A percentile compares a stretch with the other conserved stretches of the same genome.
These are phyloP conservation scores for Thermothelomyces thermophilus DNA, from an alignment of 2,329 filamentous ascomycete genomes.

Conservation along the genomic window DNA sequence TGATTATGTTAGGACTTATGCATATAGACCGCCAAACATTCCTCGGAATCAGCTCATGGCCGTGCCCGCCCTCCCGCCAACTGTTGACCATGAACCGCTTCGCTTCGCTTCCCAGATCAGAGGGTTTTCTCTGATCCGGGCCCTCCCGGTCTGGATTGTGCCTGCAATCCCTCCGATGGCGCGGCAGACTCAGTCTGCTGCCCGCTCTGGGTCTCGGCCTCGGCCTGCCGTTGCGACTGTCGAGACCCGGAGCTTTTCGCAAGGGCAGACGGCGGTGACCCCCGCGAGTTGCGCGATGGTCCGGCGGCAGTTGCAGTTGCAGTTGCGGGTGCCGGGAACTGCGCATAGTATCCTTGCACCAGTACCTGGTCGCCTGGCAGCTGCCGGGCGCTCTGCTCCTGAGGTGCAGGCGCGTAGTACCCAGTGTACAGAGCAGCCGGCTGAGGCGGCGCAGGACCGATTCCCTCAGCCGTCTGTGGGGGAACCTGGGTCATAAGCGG, in stretches of 20 bases:
- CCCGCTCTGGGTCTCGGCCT: not conserved
- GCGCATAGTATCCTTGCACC: conserved; percentile 12
- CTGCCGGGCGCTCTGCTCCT: not conserved
- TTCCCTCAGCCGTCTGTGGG: not conserved
- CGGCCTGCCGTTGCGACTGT: not conserved
- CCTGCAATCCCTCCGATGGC: not conserved
- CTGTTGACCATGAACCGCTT: too few relatives aligned
- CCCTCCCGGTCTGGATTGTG: not conserved
- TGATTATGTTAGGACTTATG: too few relatives aligned
- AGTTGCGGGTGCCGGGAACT: not conserved
- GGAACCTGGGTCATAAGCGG: not conserved
- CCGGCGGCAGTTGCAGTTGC: not conserved
- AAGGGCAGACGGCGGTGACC: not conserved
- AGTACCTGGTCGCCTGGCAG: not conserved
- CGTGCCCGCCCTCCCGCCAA: too few relatives aligned
- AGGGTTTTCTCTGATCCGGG: not conserved
- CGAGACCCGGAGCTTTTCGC: conserved; percentile 2
- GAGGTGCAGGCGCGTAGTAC: conserved; percentile 17
- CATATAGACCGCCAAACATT: too few relatives aligned
- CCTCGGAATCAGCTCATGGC: too few relatives aligned
- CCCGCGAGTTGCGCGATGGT: not conserved
- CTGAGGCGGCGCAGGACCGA: not conserved
- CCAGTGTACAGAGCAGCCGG: conserved; percentile 11
- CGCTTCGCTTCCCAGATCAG: not conserved
- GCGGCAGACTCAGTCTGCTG: not conserved